A percentile compares a stretch with the other conserved stretches of the same genome.
These are phyloP conservation scores for Carex littledalei DNA, from an alignment of 176 grass and related monocot genomes.

Conservation along the genomic window DNA sequence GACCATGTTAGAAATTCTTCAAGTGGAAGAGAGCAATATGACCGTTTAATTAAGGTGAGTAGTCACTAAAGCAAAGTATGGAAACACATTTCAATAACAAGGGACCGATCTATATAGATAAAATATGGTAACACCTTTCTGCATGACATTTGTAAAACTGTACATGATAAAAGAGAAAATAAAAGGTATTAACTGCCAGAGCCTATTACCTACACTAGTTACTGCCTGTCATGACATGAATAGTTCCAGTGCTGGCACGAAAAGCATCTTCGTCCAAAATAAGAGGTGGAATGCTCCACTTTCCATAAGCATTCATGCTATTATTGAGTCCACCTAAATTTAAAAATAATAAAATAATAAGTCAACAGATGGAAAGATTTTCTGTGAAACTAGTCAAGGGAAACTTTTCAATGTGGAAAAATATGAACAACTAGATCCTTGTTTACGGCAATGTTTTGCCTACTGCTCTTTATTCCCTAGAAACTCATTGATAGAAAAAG, in stretches of 20 bases:
- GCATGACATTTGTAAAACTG: neutral
- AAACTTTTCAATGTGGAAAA: neutral
- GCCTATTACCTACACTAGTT: neutral
- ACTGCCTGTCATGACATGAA: neutral
- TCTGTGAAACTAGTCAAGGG: neutral
- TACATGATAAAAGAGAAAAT: too few species aligned
- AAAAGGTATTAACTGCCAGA: too few species aligned
- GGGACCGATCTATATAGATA: neutral
- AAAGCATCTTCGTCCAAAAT: conserved; percentile 68
- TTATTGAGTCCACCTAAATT: conserved; percentile 49
- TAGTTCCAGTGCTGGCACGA: neutral
- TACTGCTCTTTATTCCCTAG: conserved; percentile 36
- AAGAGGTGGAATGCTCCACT: conserved; percentile 78
- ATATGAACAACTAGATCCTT: conserved; percentile 24
- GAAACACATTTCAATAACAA: neutral
- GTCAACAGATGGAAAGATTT: neutral
- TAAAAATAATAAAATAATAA: neutral
- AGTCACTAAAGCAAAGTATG: too few species aligned
- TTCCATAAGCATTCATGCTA: conserved; percentile 57
- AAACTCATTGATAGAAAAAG: conserved; percentile 26
- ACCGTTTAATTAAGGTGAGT: too few species aligned
- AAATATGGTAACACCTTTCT: neutral
- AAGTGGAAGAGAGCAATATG: too few species aligned
- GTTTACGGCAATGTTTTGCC: conserved; percentile 32
- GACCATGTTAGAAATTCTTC: too few species aligned